Evolutionary conservation across 768 basidiomycete genomes (phyloP).

Genomic region (Leccinum rimulosum): DNA sequence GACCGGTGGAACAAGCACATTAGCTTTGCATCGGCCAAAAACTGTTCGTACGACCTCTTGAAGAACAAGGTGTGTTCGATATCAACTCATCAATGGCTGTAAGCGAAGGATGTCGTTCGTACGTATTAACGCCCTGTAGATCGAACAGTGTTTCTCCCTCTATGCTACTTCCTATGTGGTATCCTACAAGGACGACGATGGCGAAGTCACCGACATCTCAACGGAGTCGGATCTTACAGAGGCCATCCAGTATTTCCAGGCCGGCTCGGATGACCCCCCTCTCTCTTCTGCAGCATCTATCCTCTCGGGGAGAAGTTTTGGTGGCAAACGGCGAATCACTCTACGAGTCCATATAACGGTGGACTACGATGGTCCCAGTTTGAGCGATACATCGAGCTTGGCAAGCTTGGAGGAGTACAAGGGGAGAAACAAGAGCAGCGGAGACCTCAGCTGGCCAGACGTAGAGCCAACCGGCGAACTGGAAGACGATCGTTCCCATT

Average conservation of each 20-base stretch:
- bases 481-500: conserved; percentile 55
- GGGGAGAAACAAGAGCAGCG: conserved; percentile 55
- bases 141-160: conserved; percentile 83
- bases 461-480: conserved; percentile 41
- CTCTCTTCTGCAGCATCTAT: conserved; percentile 72
- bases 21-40: conserved; percentile 73
- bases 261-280: conserved; percentile 69
- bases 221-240: conserved; percentile 78
- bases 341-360: conserved; percentile 73
- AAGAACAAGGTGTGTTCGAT: conserved; percentile 60
- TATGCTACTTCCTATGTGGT: conserved; percentile 68
- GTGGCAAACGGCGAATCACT: conserved; percentile 71
- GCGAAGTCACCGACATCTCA: conserved; percentile 66
- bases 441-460: conserved; percentile 42
- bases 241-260: conserved; percentile 84
- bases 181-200: conserved; percentile 86
- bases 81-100: not conserved
- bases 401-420: conserved; percentile 74
- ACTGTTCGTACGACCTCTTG: conserved; percentile 75
- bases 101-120: not conserved
- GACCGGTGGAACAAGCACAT: conserved; percentile 74
- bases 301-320: conserved; percentile 61
- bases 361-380: conserved; percentile 88
- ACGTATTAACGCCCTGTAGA: conserved; percentile 40
- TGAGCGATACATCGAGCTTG: conserved; percentile 85